These are phyloP conservation scores for Dendrothele bispora DNA, from an alignment of 768 basidiomycete genomes.

Conservation along the genomic window DNA sequence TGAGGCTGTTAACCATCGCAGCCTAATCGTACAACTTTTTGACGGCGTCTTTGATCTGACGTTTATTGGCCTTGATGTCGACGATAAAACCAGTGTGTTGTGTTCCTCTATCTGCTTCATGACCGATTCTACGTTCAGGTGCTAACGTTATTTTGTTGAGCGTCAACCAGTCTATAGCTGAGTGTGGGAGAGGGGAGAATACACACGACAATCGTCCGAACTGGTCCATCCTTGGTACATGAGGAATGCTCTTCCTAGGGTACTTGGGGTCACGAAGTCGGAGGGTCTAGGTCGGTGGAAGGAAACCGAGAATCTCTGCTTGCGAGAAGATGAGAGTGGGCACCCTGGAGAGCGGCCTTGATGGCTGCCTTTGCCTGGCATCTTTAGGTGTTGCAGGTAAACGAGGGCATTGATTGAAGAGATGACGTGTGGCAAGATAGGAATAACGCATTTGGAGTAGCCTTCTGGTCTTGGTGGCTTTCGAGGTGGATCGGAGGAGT, in stretches of 20 bases:
- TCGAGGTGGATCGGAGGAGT: constrained; percentile 60
- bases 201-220: constrained; percentile 91
- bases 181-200: constrained; percentile 25
- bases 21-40: constrained; percentile 99
- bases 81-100: constrained; percentile 99
- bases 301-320: constrained; percentile 80
- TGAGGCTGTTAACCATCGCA: constrained; percentile 96
- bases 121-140: constrained; percentile 92
- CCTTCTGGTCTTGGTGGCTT: constrained; percentile 64
- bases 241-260: constrained; percentile 92
- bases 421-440: neutral
- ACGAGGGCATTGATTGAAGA: neutral
- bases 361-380: constrained; percentile 87
- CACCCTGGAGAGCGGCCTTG: constrained; percentile 93
- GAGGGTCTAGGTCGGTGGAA: constrained; percentile 96
- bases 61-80: constrained; percentile 94
- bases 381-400: constrained; percentile 36
- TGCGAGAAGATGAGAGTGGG: constrained; percentile 75
- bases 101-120: constrained; percentile 99
- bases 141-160: constrained; percentile 23
- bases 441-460: constrained; percentile 33
- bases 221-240: constrained; percentile 94
- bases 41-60: constrained; percentile 98
- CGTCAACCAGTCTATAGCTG: neutral
- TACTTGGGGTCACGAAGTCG: constrained; percentile 84